phyloP scores from a whole-genome alignment of 441 rosid genomes.

The Populus tomentosa region DNA sequence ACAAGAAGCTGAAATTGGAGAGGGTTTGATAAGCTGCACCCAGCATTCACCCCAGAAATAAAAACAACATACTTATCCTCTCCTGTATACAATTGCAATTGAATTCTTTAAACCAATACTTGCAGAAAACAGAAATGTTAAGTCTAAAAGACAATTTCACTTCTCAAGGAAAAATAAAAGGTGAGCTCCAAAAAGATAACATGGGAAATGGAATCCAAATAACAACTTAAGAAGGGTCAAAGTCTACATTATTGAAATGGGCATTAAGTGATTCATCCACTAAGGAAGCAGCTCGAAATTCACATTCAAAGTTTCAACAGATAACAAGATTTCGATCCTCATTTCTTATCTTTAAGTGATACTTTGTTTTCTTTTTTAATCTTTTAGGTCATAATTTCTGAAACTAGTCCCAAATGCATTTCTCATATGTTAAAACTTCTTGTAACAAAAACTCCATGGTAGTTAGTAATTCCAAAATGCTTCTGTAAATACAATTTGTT shows the following conservation, averaged over 20 bases:
- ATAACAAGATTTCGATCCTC: background rate
- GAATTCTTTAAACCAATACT: background rate
- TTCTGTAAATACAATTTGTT: background rate
- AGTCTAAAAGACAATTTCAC: background rate
- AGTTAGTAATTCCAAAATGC: background rate
- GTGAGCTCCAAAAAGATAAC: background rate
- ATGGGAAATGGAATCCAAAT: constrained; percentile 4
- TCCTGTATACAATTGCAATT: constrained; percentile 35
- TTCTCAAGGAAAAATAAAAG: background rate
- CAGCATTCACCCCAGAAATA: constrained; percentile 74
- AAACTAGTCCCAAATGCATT: background rate
- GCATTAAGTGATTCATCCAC: background rate
- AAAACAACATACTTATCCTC: constrained; percentile 84
- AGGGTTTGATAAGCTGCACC: constrained; percentile 67
- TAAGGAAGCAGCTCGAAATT: background rate
- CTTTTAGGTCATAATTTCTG: background rate
- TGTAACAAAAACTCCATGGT: background rate
- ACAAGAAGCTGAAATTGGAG: constrained; percentile 90
- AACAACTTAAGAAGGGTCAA: background rate
- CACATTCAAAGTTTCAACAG: background rate
- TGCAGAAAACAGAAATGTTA: background rate
- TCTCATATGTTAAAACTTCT: background rate
- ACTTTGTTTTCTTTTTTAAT: background rate
- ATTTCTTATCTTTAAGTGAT: background rate
- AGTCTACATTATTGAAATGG: background rate